Conservation (phyloP, 352 stramenopile species). For the Pythium dissimile region DNA sequence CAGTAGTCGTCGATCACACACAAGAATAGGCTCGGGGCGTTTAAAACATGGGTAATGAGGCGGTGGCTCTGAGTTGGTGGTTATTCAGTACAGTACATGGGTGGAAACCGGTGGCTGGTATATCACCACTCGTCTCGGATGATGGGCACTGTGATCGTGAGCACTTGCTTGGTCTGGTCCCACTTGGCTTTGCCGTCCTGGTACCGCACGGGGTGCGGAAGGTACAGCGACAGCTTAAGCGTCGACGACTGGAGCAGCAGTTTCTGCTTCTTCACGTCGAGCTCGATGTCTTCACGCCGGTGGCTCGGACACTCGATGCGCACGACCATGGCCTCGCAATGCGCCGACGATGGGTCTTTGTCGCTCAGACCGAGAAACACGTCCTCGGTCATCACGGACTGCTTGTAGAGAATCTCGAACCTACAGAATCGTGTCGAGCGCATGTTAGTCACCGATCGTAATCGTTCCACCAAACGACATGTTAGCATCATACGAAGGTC, state of each 20-base stretch:
- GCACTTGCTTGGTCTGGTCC: constrained; percentile 42
- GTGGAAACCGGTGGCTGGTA: neutral
- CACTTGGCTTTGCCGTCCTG: constrained; percentile 73
- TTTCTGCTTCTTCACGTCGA: constrained; percentile 80
- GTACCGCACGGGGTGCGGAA: constrained; percentile 72
- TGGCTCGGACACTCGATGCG: constrained; percentile 66
- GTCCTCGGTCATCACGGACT: constrained; percentile 84
- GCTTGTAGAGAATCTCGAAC: constrained; percentile 86
- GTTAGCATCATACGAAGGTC: constrained; percentile 37
- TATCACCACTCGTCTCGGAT: constrained; percentile 68
- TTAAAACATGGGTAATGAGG: neutral
- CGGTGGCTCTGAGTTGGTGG: no score
- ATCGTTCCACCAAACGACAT: neutral
- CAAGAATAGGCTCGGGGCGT: neutral
- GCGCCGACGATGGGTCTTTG: constrained; percentile 77
- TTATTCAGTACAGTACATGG: no score
- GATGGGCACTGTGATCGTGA: constrained; percentile 70
- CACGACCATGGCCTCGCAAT: constrained; percentile 81
- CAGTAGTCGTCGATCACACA: neutral
- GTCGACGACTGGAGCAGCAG: constrained; percentile 59
- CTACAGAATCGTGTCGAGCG: neutral
- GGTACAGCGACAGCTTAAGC: constrained; percentile 62
- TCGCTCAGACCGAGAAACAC: constrained; percentile 80
- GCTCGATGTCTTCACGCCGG: constrained; percentile 64
- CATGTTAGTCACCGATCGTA: neutral